Percentiles rank a stretch among this genome's conserved stretches.
Evolutionary conservation across 2,329 filamentous ascomycete genomes (phyloP).

Genomic region (Monosporascus sp.): DNA sequence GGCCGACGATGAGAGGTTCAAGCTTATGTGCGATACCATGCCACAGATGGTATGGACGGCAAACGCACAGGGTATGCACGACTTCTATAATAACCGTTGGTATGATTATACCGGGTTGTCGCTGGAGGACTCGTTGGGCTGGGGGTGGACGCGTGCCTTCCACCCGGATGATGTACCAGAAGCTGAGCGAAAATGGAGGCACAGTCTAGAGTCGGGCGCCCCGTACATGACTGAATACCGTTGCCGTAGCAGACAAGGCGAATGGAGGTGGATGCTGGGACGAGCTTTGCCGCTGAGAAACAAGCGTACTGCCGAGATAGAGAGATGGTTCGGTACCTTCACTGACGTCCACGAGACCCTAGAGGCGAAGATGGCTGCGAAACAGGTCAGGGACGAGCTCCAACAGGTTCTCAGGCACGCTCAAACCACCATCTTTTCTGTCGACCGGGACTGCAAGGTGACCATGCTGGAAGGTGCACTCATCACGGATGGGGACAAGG

Average conservation of each 20-base stretch:
- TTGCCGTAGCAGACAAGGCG: slow-evolving; percentile 58
- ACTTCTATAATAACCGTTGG: slow-evolving; percentile 76
- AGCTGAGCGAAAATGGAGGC: slow-evolving; percentile 53
- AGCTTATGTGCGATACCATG: slow-evolving; percentile 69
- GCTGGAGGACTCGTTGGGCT: slow-evolving; percentile 55
- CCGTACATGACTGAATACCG: slow-evolving; percentile 68
- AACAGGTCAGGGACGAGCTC: slow-evolving; percentile 63
- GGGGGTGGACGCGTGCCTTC: slow-evolving; percentile 58
- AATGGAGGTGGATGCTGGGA: slow-evolving; percentile 76
- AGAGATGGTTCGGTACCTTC: slow-evolving; percentile 76
- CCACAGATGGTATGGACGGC: slow-evolving; percentile 72
- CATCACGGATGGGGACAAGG: slow-evolving; percentile 42
- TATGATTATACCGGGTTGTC: slow-evolving; percentile 71
- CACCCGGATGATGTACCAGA: slow-evolving; percentile 63
- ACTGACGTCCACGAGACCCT: slow-evolving; percentile 76
- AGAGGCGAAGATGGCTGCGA: slow-evolving; percentile 60
- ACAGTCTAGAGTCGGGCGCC: slow-evolving; percentile 61
- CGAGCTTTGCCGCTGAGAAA: slow-evolving; percentile 65
- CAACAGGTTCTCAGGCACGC: slow-evolving; percentile 69
- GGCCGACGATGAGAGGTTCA: slow-evolving; percentile 68
- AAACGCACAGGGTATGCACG: slow-evolving; percentile 57
- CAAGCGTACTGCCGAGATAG: slow-evolving; percentile 59
- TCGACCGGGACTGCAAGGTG: slow-evolving; percentile 56
- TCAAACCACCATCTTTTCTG: slow-evolving; percentile 69
- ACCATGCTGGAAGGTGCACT: slow-evolving; percentile 67